Evolutionary conservation across 352 stramenopile genomes (phyloP), one percentile per base, ranked within the genome.

Genomic region (Phytophthora pluvialis): DNA sequence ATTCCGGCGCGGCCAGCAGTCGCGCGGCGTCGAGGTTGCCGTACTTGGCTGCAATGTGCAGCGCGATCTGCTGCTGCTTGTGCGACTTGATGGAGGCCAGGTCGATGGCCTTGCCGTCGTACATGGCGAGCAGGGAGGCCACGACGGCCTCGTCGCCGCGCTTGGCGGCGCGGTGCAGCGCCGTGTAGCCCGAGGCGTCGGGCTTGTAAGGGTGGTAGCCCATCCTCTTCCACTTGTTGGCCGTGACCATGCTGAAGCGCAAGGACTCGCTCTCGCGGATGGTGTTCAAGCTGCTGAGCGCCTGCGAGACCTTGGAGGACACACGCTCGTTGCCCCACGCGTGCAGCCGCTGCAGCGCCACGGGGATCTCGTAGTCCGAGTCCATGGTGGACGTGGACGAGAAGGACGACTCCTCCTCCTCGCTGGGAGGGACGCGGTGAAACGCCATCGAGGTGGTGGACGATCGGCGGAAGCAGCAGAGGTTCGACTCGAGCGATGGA

Each of bases 161-260:
- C 55, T 91, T 90, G 28, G 87, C 84, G 2, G 84, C 80, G 29
- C 87, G 84, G 51, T 95, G 87, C 38, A 95, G 71, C 36, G 87
- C 87, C 35, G 87, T 95, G 74, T 91, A 95, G 18, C 87, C 87
- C 32, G 74, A 83, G 26, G 78, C 80, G 55, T 93, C 87, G 12
- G 81, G 84, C 36, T 90, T 89, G 71, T 93, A 95, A 39, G 87
- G 87, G 53, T 93, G 80, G 55, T 95, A 95, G 29, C 84, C 87
- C 56, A 87, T 81, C 43, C 91, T 91, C 54, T 91, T 90, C 87
- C 87, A 95, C 69, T 93, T 93, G 73, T 67, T 83, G 16, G 87
- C 84, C 13, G 78, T 93, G 43, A 73, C 72, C 67, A 95, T 86
- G 55, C 83, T 93, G 58, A 84, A 88, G 65, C 85, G 84, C 75